phyloP scores from a whole-genome alignment of 805 yeast genomes.

The Lipomyces spencermartinsiae region DNA sequence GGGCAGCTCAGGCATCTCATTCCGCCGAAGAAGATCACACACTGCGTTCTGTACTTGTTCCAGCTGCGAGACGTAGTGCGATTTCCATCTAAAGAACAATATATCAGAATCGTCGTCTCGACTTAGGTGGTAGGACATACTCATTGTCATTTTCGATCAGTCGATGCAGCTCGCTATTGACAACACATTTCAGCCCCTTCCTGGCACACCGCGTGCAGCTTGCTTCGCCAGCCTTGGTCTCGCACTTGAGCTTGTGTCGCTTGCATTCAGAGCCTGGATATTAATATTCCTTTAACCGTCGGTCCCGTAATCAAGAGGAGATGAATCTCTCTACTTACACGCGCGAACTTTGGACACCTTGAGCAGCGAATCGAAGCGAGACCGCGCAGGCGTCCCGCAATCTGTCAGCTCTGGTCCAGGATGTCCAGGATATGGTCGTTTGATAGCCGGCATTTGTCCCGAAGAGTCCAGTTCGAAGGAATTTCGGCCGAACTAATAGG shows the following conservation, averaged over 20 bases:
- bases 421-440: neutral
- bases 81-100: neutral
- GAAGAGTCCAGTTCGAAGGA: neutral
- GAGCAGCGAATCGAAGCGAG: neutral
- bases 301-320: neutral
- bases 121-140: neutral
- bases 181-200: constrained; percentile 5
- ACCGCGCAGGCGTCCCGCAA: neutral
- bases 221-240: neutral
- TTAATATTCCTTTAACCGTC: neutral
- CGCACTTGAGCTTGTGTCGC: constrained; percentile 11
- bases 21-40: neutral
- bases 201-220: neutral
- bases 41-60: constrained; percentile 1
- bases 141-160: neutral
- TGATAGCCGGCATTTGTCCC: neutral
- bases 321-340: neutral
- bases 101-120: neutral
- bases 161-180: neutral
- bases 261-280: constrained; percentile 8
- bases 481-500: neutral
- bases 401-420: neutral
- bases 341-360: neutral
- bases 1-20: neutral
- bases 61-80: neutral